Evolutionary conservation across 257 asterid species (phyloP), one percentile per base, ranked within the genome.

Genomic region (Solanum dulcamara): DNA sequence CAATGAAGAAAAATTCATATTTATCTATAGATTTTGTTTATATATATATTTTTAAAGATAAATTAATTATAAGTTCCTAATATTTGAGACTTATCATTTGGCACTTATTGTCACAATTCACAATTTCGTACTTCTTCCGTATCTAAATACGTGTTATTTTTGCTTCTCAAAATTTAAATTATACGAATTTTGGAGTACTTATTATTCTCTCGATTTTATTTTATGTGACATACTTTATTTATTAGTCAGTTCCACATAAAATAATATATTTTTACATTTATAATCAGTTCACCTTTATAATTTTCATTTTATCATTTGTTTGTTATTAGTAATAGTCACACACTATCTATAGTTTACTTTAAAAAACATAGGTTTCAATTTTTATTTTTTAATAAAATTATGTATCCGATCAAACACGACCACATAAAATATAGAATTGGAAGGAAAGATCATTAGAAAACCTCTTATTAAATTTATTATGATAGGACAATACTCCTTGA

Each of bases 361-460:
- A 66, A 30, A 66, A 30, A 32, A 1, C 24, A 7, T 0, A 8
- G 17, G 2, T 30, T 67, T 59, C 0, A 10, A 26, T 26, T 11
- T 4, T 60, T 60, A 0, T 30, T 1, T 4, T 0, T 11, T 6
- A 3, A 0, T 67, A 32, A 64, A 67, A 18, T 68, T 68, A 3
- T 18, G 0, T 33, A 33, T 10, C 0, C 0, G 0, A 35, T 68
- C 5, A 35, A 35, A 33, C 0, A 68, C 24, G 0, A 18, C 2
- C 3, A 9, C 74, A 30, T 32, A 30, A 66, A 66, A 30, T n/a
- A n/a, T n/a, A n/a, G n/a, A n/a, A n/a, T n/a, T 14, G n/a, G 0
- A 32, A 17, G 18, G n/a, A 30, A 32, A 30, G 24, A 30, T 7
- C 18, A 28, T 30, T 32, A 57, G 40, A 2, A 67, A 32, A 17